Evolutionary conservation across 169 alveolate species (phyloP), one percentile per base, ranked within the genome.

Genomic region (Blepharisma undulans): DNA sequence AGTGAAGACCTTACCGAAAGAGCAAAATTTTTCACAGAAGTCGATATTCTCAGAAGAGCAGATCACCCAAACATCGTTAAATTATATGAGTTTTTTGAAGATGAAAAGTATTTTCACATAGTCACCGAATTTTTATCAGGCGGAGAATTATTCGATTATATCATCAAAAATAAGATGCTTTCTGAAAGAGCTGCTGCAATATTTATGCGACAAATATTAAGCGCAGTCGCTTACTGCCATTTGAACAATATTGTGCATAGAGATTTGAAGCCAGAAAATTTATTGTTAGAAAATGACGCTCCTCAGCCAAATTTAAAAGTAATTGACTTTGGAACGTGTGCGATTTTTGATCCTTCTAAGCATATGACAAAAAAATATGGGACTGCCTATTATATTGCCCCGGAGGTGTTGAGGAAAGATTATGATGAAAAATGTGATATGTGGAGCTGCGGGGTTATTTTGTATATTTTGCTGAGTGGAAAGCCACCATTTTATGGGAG

Each of bases 191-290:
- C 88, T 76, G 98, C 98, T 18, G 96, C 97, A 10, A 91, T 92
- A 32, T 90, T 95, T 36, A 96, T 96, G 94, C 80, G 95, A 90
- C 91, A 96, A 91, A 84, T 96, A 4, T 92, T 96, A 32, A 93
- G 96, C 21, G 98, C 97, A n/a, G 97, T 96, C 4, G 95, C 92
- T 48, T 95, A 94, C 82, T 95, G 97, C 85, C 98, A 96, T 92
- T 72, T 92, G 91, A 91, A 94, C 61, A 90, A 94, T 19, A 95
- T 96, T 61, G 96, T 95, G 33, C 97, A 95, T 80, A 76, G 98
- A 92, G 98, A 96, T 92, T 91, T 96, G 76, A 96, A 96, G 90
- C 98, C 98, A 21, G 98, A 96, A 93, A 96, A 96, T 90, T 77
- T 95, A 36, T 84, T 95, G 19, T 89, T 96, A 66, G 96, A 84